These are phyloP conservation scores for Pestalotiopsis fici DNA, from an alignment of 2,329 filamentous ascomycete species.

Conservation along the genomic window DNA sequence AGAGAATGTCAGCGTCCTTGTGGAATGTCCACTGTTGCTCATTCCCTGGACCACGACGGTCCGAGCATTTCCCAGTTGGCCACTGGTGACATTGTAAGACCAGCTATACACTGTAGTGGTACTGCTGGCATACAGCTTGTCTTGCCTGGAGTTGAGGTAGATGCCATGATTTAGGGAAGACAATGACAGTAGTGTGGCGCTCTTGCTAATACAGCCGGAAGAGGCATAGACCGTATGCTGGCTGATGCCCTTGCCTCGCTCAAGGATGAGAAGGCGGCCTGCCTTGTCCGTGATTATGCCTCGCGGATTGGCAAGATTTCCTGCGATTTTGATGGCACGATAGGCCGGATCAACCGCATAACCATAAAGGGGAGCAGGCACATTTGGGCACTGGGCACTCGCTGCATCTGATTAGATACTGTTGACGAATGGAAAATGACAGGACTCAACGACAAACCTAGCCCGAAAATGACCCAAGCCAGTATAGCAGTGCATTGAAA, in stretches of 20 bases:
- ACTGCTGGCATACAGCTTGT: conserved; percentile 44
- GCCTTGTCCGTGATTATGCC: conserved; percentile 21
- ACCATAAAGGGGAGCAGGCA: neutral
- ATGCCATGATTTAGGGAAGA: conserved; percentile 42
- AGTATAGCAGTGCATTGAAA: neutral
- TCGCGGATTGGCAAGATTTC: conserved; percentile 21
- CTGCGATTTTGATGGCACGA: conserved; percentile 21
- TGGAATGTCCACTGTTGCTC: conserved; percentile 51
- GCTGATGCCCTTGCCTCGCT: conserved; percentile 23
- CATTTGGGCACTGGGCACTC: neutral
- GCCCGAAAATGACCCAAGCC: neutral
- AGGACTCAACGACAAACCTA: neutral
- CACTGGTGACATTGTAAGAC: conserved; percentile 50
- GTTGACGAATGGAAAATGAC: neutral
- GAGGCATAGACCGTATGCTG: conserved; percentile 25
- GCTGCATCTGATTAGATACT: neutral
- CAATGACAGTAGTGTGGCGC: conserved; percentile 18
- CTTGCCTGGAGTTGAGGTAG: conserved; percentile 34
- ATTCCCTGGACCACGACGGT: conserved; percentile 54
- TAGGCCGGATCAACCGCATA: neutral
- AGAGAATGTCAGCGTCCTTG: conserved; percentile 57
- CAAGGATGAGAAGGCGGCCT: conserved; percentile 26
- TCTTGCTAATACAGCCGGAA: conserved; percentile 24
- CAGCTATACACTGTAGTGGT: conserved; percentile 52
- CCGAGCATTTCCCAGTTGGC: conserved; percentile 34